phyloP scores from a whole-genome alignment of 805 yeast species.

The Maudiozyma pseudohumilis region DNA sequence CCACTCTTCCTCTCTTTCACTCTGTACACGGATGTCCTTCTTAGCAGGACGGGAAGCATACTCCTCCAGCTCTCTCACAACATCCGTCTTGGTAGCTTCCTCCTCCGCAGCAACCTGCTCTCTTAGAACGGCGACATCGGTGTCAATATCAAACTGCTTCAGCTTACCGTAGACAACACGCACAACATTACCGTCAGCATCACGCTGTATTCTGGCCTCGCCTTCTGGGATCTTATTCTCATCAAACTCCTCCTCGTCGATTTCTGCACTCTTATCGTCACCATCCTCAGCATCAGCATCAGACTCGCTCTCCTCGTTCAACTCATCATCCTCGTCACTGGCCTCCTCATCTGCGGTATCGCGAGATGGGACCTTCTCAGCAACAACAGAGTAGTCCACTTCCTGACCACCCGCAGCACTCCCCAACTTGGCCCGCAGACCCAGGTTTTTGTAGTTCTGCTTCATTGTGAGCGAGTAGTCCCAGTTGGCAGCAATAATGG shows the following conservation, averaged over 20 bases:
- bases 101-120: conserved; percentile 15
- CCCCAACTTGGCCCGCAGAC: conserved; percentile 60
- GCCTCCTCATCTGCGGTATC: conserved; percentile 16
- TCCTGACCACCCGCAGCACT: conserved; percentile 76
- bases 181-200: conserved; percentile 55
- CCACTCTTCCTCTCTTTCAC: conserved; percentile 73
- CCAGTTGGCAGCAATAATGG: conserved; percentile 86
- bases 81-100: conserved; percentile 35
- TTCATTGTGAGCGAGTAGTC: conserved; percentile 68
- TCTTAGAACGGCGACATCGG: conserved; percentile 26
- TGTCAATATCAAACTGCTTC: conserved; percentile 30
- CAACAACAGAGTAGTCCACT: conserved; percentile 36
- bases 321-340: conserved; percentile 15
- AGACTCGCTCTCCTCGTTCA: conserved; percentile 32
- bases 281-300: conserved; percentile 17
- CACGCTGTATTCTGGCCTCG: conserved; percentile 66
- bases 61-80: conserved; percentile 61
- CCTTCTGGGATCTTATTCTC: conserved; percentile 60
- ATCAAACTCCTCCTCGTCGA: conserved; percentile 21
- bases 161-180: conserved; percentile 64
- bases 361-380: conserved; percentile 30
- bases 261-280: conserved; percentile 6
- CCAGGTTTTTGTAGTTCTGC: conserved; percentile 80
- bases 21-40: conserved; percentile 44
- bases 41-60: conserved; percentile 37